These are phyloP conservation scores for Canariomyces notabilis DNA, from an alignment of 2,329 filamentous ascomycete species.

Conservation along the genomic window DNA sequence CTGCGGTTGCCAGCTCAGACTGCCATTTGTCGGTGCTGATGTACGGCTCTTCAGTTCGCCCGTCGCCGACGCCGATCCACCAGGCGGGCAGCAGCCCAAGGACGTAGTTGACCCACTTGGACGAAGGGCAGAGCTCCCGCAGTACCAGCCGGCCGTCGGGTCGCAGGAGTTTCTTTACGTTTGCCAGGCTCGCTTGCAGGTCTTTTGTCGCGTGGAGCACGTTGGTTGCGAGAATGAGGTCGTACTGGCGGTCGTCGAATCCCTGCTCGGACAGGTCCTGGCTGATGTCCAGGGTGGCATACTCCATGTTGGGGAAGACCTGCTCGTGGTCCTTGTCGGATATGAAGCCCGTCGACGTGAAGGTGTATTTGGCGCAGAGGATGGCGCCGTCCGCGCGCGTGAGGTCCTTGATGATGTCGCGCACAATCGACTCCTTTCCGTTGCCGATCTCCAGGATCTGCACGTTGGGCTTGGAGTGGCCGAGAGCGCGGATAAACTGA, in stretches of 20 bases:
- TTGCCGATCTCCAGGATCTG: constrained; percentile 36
- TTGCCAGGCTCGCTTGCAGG: constrained; percentile 26
- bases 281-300: constrained; percentile 28
- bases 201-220: constrained; percentile 32
- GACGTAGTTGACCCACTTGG: constrained; percentile 3
- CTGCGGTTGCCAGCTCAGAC: background rate
- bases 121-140: background rate
- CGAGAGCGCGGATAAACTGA: no score
- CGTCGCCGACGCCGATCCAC: constrained; percentile 30
- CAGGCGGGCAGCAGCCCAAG: constrained; percentile 28
- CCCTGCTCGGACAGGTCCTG: constrained; percentile 28
- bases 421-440: constrained; percentile 36
- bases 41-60: background rate
- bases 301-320: constrained; percentile 25
- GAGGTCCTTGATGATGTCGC: background rate
- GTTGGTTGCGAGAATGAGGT: constrained; percentile 33
- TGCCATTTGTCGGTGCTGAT: constrained; percentile 1
- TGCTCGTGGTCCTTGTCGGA: no score
- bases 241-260: constrained; percentile 27
- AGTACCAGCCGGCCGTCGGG: constrained; percentile 36
- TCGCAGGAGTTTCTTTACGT: constrained; percentile 31
- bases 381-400: background rate
- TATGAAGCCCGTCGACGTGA: constrained; percentile 25
- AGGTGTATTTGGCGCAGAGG: constrained; percentile 2
- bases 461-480: background rate